phyloP scores from a whole-genome alignment of 1,139 yeast species.

The Debaryomyces psychrophilus region DNA sequence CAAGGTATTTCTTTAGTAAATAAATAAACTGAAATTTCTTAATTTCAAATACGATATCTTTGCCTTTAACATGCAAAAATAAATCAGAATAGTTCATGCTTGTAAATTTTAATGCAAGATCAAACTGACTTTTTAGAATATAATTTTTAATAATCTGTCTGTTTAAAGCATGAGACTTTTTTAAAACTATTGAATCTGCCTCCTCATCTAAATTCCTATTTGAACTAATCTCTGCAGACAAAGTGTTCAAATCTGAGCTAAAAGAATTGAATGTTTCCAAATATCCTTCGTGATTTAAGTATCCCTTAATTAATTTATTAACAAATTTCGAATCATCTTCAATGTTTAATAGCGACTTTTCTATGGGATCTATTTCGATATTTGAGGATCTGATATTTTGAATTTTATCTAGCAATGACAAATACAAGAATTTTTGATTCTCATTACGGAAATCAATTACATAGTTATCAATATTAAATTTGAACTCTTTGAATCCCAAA shows the following conservation, averaged over 20 bases:
- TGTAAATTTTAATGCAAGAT: conserved; percentile 47
- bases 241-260: conserved; percentile 43
- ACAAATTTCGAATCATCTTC: conserved; percentile 39
- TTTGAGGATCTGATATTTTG: conserved; percentile 14
- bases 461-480: conserved; percentile 71
- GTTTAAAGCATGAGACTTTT: conserved; percentile 41
- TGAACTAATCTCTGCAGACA: conserved; percentile 27
- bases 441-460: conserved; percentile 47
- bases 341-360: conserved; percentile 27
- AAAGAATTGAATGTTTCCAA: conserved; percentile 69
- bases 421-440: conserved; percentile 25
- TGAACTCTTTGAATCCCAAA: conserved; percentile 71
- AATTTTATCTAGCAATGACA: conserved; percentile 23
- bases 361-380: conserved; percentile 19
- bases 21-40: conserved; percentile 52
- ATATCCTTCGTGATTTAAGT: conserved; percentile 75
- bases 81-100: conserved; percentile 48
- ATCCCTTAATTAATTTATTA: conserved; percentile 64
- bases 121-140: conserved; percentile 52
- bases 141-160: conserved; percentile 56
- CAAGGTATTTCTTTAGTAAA: conserved; percentile 28
- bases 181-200: conserved; percentile 17
- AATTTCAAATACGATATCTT: conserved; percentile 55
- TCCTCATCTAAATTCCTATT: conserved; percentile 15
- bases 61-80: conserved; percentile 35